Evolutionary conservation across 1,284 basidiomycete species (phyloP).

Genomic region (Tilletia walkeri): DNA sequence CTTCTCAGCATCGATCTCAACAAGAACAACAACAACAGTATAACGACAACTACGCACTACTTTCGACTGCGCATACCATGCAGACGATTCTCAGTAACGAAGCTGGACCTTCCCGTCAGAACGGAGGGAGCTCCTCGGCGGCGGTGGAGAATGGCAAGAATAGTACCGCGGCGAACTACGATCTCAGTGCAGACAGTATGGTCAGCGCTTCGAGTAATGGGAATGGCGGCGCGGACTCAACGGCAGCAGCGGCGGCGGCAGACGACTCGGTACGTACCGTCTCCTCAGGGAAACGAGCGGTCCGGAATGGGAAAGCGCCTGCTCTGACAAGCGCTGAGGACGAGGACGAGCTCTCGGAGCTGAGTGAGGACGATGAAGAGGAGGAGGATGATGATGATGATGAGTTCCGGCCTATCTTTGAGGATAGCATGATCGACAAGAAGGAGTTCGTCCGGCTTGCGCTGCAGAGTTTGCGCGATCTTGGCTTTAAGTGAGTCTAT

Average conservation of each 20-base stretch:
- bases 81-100: too few species aligned
- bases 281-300: too few species aligned
- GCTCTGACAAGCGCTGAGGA: neutral
- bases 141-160: too few species aligned
- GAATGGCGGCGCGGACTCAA: neutral
- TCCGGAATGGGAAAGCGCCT: slow-evolving; percentile 11
- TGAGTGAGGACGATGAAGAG: neutral
- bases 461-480: slow-evolving; percentile 84
- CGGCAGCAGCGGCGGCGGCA: neutral
- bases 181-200: neutral
- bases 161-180: neutral
- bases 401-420: slow-evolving; percentile 56
- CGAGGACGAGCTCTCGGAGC: neutral
- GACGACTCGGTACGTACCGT: neutral
- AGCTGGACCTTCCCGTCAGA: too few species aligned
- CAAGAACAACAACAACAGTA: neutral
- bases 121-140: too few species aligned
- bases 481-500: slow-evolving; percentile 78
- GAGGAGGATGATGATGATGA: slow-evolving; percentile 8
- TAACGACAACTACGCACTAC: neutral
- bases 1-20: neutral
- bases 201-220: neutral
- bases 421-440: slow-evolving; percentile 65
- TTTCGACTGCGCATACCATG: neutral
- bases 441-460: slow-evolving; percentile 89